Evolutionary conservation across 2,329 filamentous ascomycete genomes (phyloP).

Genomic region (Exophiala viscosa): DNA sequence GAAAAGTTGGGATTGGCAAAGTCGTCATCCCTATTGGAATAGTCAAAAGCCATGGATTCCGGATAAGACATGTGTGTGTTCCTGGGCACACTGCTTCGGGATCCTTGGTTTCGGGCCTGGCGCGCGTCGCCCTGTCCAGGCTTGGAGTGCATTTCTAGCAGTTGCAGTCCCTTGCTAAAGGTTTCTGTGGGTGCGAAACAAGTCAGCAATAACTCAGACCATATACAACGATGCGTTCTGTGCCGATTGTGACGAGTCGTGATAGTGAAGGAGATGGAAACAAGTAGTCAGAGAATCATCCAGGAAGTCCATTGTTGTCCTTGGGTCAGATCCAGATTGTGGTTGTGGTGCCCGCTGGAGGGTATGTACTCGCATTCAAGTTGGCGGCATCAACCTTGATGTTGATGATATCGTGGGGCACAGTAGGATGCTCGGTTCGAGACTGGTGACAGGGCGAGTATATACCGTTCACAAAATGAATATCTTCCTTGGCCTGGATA

Average conservation of each 20-base stretch:
- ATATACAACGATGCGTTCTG: neutral
- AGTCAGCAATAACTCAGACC: slow-evolving; percentile 7
- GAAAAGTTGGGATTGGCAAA: slow-evolving; percentile 19
- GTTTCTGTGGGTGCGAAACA: slow-evolving; percentile 5
- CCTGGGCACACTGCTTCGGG: slow-evolving; percentile 20
- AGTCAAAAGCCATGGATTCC: slow-evolving; percentile 16
- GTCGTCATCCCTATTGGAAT: slow-evolving; percentile 12
- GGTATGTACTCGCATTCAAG: too few species aligned
- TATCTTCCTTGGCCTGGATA: too few species aligned
- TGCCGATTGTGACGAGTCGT: neutral
- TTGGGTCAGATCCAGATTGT: too few species aligned
- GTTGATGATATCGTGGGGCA: too few species aligned
- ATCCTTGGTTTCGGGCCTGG: slow-evolving; percentile 11
- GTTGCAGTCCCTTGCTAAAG: neutral
- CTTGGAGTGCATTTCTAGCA: slow-evolving; percentile 8
- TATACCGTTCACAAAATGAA: too few species aligned
- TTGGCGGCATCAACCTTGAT: too few species aligned
- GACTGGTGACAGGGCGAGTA: too few species aligned
- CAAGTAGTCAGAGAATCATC: neutral
- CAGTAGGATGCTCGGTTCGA: too few species aligned
- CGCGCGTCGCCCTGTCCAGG: neutral
- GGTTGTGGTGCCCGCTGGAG: too few species aligned
- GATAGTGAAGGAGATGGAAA: neutral
- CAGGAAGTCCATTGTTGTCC: neutral
- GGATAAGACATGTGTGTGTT: slow-evolving; percentile 15